Conservation (phyloP, 2,329 filamentous ascomycete genomes). For the Didymella arachidicola region DNA sequence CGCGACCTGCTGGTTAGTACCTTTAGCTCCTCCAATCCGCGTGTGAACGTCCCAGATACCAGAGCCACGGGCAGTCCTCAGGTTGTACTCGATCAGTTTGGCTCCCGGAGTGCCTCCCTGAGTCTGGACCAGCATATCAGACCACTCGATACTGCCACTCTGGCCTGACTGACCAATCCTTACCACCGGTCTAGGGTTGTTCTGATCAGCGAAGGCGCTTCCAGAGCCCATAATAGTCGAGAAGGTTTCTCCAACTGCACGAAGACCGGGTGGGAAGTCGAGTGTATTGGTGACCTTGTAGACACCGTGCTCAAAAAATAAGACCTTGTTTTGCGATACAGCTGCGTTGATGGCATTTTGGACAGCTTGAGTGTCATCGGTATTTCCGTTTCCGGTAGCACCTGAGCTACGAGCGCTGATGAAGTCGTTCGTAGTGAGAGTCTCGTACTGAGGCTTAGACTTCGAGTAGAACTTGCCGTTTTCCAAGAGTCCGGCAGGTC, state of each 20-base stretch:
- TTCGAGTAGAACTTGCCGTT: constrained; percentile 59
- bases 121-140: constrained; percentile 76
- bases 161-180: constrained; percentile 72
- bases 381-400: constrained; percentile 80
- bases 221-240: constrained; percentile 84
- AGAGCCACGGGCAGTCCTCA: constrained; percentile 58
- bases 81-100: constrained; percentile 76
- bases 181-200: constrained; percentile 69
- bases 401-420: constrained; percentile 57
- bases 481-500: constrained; percentile 58
- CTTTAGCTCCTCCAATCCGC: constrained; percentile 81
- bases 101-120: constrained; percentile 74
- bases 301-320: constrained; percentile 67
- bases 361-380: constrained; percentile 81
- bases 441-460: constrained; percentile 60
- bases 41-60: constrained; percentile 90
- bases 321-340: constrained; percentile 61
- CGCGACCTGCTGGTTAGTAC: constrained; percentile 78
- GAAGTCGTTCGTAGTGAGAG: constrained; percentile 68
- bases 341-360: constrained; percentile 75
- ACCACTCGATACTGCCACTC: constrained; percentile 72
- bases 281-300: constrained; percentile 66
- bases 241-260: constrained; percentile 86
- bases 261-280: constrained; percentile 71
- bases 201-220: constrained; percentile 56